A percentile compares a stretch with the other conserved stretches of the same genome.
Conservation (phyloP, 495 filamentous ascomycete genomes). For the Antarctomyces pellizariae region DNA sequence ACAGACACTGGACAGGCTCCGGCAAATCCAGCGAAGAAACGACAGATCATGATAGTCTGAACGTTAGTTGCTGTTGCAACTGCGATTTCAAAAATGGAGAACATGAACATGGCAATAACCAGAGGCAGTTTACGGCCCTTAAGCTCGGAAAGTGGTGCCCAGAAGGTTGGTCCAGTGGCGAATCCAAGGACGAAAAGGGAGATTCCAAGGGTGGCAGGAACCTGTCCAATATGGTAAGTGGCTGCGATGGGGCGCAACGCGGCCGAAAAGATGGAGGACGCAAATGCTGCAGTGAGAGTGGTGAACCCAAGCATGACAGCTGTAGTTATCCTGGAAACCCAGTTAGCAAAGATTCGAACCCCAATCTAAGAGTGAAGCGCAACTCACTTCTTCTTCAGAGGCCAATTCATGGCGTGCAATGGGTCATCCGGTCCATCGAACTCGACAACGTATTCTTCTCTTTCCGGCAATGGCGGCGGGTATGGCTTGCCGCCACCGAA, state of each 20-base stretch:
- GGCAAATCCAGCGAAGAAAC: slow-evolving; percentile 56
- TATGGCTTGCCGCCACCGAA: slow-evolving; percentile 59
- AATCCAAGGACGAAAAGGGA: slow-evolving; percentile 52
- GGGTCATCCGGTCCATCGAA: slow-evolving; percentile 64
- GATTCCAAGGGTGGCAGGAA: slow-evolving; percentile 41
- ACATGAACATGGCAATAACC: slow-evolving; percentile 51
- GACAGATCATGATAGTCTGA: slow-evolving; percentile 60
- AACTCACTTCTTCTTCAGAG: slow-evolving; percentile 46
- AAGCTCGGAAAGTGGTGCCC: slow-evolving; percentile 59
- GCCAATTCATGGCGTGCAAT: slow-evolving; percentile 68
- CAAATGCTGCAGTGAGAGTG: slow-evolving; percentile 53
- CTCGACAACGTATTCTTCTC: slow-evolving; percentile 73
- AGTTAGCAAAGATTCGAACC: slow-evolving; percentile 1
- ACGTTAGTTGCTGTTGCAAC: slow-evolving; percentile 55
- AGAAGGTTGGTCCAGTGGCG: slow-evolving; percentile 37
- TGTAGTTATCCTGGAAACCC: slow-evolving; percentile 26
- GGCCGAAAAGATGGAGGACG: slow-evolving; percentile 42
- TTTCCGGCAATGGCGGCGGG: slow-evolving; percentile 44
- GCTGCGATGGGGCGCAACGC: slow-evolving; percentile 27
- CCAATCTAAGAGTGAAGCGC: neutral
- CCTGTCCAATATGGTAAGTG: slow-evolving; percentile 28
- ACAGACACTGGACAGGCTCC: slow-evolving; percentile 62
- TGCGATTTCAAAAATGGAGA: slow-evolving; percentile 49
- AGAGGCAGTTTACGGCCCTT: slow-evolving; percentile 51
- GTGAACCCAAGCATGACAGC: slow-evolving; percentile 57